Evolutionary conservation across 805 yeast genomes (phyloP).

Genomic region (Ogataea dorogensis): DNA sequence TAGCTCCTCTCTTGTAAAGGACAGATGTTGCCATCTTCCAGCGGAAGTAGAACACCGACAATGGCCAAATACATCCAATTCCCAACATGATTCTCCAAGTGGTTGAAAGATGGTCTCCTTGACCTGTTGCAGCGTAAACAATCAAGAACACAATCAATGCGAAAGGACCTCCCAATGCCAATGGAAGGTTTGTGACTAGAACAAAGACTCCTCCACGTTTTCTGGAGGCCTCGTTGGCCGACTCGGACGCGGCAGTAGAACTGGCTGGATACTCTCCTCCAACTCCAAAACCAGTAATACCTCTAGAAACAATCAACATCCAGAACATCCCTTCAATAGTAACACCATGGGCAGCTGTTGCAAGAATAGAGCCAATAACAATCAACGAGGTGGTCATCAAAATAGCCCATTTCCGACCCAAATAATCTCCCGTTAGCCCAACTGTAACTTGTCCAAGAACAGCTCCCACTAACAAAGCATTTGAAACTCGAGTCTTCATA

Average conservation of each 20-base stretch:
- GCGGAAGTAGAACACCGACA: conserved; percentile 69
- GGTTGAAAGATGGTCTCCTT: conserved; percentile 42
- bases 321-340: conserved; percentile 46
- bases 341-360: conserved; percentile 58
- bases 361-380: conserved; percentile 54
- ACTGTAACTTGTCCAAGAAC: conserved; percentile 59
- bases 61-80: conserved; percentile 65
- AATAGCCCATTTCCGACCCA: conserved; percentile 62
- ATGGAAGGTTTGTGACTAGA: conserved; percentile 69
- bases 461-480: conserved; percentile 51
- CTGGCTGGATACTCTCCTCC: conserved; percentile 68
- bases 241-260: conserved; percentile 61
- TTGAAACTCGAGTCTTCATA: conserved; percentile 34
- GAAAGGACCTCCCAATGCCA: conserved; percentile 78
- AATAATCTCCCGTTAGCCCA: conserved; percentile 56
- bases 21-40: conserved; percentile 65
- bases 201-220: conserved; percentile 66
- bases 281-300: conserved; percentile 74
- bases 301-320: conserved; percentile 69
- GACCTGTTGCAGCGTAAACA: conserved; percentile 57
- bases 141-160: conserved; percentile 66
- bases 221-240: conserved; percentile 57
- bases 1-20: conserved; percentile 62
- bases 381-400: conserved; percentile 56
- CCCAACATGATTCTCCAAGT: conserved; percentile 73